Evolutionary conservation across 2,329 filamentous ascomycete genomes (phyloP), one percentile per base, ranked within the genome.

Genomic region (Septoria petroselini): DNA sequence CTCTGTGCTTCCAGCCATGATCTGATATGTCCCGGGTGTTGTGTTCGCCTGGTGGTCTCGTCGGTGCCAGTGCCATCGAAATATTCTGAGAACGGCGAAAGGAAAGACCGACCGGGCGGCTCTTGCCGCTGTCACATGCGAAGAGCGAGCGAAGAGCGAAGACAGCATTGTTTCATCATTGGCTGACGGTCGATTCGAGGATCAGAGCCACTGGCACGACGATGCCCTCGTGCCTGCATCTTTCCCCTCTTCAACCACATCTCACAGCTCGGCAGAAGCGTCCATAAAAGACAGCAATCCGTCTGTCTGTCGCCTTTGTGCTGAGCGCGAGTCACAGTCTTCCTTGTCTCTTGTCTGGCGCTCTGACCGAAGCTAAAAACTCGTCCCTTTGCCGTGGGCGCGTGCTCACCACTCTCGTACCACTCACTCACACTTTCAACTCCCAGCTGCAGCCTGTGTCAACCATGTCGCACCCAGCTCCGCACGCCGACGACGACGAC

Each of bases 401-500:
- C 41, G 41, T 44, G 41, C 30, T 37, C 42, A 18, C 31, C n/a
- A 15, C 7, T 37, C 7, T 37, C 25, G 14, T 35, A n/a, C 31
- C 6, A 15, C 19, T 15, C 14, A n/a, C 12, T 14, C 18, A 35
- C 39, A 41, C 35, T 25, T n/a, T n/a, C n/a, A n/a, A n/a, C n/a
- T n/a, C n/a, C n/a, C n/a, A n/a, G n/a, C n/a, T n/a, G n/a, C n/a
- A n/a, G n/a, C n/a, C n/a, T n/a, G n/a, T 27, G 23, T 27, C 23
- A 29, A 18, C 25, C 42, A 66, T 65, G 63, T 59, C 52, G 53
- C 58, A 64, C 49, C 58, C 59, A 15, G 18, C 43, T 3, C 46
- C 56, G 12, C 55, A 61, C 53, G 35, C 50, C 51, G 58, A 61
- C 50, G 41, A 46, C 53, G 58, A 60, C 41, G 57, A 62, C 35